Evolutionary conservation across 1,284 basidiomycete genomes (phyloP).

Genomic region (Phaffia rhodozyma): DNA sequence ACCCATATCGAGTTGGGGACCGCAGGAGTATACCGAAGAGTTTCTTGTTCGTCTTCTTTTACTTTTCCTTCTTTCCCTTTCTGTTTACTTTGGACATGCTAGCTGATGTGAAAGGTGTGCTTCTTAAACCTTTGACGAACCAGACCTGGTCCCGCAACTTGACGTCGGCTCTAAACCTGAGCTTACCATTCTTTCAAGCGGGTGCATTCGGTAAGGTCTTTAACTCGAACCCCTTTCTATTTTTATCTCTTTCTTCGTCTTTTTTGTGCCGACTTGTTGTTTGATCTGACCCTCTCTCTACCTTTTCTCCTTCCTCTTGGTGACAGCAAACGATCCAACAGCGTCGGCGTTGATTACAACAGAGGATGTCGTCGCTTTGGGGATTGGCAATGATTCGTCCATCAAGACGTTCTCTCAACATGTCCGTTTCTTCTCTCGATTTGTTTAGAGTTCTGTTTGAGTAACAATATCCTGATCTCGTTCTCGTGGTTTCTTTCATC

Average conservation of each 20-base stretch:
- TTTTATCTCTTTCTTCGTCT: not conserved
- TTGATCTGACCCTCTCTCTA: not conserved
- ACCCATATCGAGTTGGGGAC: conserved; percentile 28
- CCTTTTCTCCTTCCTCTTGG: conserved; percentile 21
- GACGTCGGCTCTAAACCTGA: conserved; percentile 27
- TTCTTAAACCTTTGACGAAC: not conserved
- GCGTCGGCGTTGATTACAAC: conserved; percentile 31
- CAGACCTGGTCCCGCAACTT: conserved; percentile 32
- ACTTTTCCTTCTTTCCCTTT: not conserved
- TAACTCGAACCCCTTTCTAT: not conserved
- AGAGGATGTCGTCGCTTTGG: conserved; percentile 29
- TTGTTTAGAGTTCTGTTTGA: no score
- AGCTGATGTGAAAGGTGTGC: no score
- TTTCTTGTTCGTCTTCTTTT: conserved; percentile 26
- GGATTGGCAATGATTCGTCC: conserved; percentile 16
- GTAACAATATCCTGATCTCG: conserved; percentile 1
- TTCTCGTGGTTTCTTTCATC: not conserved
- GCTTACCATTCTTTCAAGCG: conserved; percentile 31
- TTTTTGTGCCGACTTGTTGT: not conserved
- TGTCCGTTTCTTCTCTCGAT: conserved; percentile 22
- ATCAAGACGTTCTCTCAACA: conserved; percentile 33
- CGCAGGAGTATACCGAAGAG: conserved; percentile 29
- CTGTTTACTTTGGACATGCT: not conserved
- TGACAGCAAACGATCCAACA: conserved; percentile 29
- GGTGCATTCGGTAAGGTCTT: conserved; percentile 17